Base-by-base conservation (phyloP, 1,139 yeast genomes). In the Candida tropicalis region DNA sequence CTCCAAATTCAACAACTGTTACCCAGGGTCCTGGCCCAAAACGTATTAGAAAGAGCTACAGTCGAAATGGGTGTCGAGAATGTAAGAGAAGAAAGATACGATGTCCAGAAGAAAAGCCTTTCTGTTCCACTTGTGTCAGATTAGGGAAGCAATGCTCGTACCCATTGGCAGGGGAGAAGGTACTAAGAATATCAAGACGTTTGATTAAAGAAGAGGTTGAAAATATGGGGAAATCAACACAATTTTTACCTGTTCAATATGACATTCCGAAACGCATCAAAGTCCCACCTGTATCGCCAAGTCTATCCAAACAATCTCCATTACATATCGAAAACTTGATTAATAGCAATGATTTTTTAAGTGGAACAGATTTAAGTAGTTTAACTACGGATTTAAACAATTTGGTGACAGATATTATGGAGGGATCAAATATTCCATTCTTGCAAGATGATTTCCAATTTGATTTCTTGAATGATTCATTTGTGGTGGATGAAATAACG, bases 41-140 rank as follows among this genome's bases (percentile, higher is more conserved):
- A 20, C 36, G 42, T 5, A 33, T 35, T 5, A 29, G 37, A 11
- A 37, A 37, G 23, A 37, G 40, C 11, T 47, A 49, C 32, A 45
- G 49, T 20, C 42, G 51, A 22, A 42, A 42, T 23, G 66, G 66
- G 10, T 62, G 66, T 47, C 47, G 54, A 22, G 66, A 62, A 45
- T 62, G 66, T 43, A 62, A 62, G 43, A 50, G 66, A 23, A 51
- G 66, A 9, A 62, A 62, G 31, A 58, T 61, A 45, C 57, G 60
- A 56, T 79, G 84, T 53, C 82, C 79, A 53, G 84, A 79, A 52
- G 64, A 63, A 6, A 73, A 75, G 46, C 82, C 82, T 0, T 53
- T 53, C 31, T 79, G 84, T 52, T 66, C 76, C 66, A 62, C 56
- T 20, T 62, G 66, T 45, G 44, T 57, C 4, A 44, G 64, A 24